These are phyloP conservation scores for Termitomyces eurrhizus DNA, from an alignment of 768 basidiomycete genomes.

Conservation along the genomic window DNA sequence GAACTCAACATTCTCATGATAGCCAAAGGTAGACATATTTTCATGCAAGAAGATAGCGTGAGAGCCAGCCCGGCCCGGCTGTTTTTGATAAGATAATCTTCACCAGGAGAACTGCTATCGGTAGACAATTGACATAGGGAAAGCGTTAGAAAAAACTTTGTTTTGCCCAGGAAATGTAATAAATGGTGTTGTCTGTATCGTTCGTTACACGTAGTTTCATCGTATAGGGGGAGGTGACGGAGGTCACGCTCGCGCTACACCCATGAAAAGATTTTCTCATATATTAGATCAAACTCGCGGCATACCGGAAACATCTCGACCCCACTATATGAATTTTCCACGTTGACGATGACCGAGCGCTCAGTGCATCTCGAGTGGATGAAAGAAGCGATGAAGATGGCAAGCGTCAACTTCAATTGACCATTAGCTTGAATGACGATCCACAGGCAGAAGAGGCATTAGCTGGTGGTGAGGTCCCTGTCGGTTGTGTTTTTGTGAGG, in stretches of 20 bases:
- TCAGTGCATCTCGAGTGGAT: constrained; percentile 61
- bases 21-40: background rate
- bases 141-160: background rate
- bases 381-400: constrained; percentile 82
- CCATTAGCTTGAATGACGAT: constrained; percentile 12
- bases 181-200: too few species aligned
- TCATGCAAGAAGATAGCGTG: background rate
- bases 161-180: too few species aligned
- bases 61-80: too few species aligned
- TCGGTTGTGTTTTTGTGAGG: constrained; percentile 93
- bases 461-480: constrained; percentile 83
- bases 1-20: background rate
- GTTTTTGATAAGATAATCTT: background rate
- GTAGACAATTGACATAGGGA: background rate
- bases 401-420: constrained; percentile 23
- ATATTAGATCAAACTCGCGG: background rate
- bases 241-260: too few species aligned
- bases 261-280: background rate
- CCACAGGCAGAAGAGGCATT: constrained; percentile 82
- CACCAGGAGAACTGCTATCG: background rate
- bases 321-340: background rate
- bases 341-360: background rate
- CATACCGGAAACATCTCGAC: background rate
- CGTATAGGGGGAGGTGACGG: too few species aligned
- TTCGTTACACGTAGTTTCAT: too few species aligned